Base-by-base conservation (phyloP, 1,284 basidiomycete genomes). In the Golubevia pallescens region DNA sequence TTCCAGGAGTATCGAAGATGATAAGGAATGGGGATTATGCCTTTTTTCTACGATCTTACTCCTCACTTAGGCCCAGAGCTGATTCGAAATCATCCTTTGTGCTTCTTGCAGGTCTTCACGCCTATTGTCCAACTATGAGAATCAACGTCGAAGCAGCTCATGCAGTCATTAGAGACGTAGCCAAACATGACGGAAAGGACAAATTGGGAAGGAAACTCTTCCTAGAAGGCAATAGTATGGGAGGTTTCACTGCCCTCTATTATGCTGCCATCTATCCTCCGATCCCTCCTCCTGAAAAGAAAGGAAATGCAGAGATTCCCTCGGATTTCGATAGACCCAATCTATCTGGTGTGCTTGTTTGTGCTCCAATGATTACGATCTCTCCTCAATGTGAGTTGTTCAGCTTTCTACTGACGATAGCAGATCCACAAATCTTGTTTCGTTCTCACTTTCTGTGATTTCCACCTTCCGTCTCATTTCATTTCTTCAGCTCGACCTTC, bases 21-120 rank as follows among this genome's bases (percentile, higher is more conserved):
- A n/a, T n/a, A n/a, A n/a, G n/a, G n/a, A n/a, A n/a, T n/a, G n/a
- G n/a, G n/a, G n/a, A n/a, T n/a, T n/a, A n/a, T n/a, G n/a, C n/a
- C n/a, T n/a, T n/a, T n/a, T n/a, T n/a, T n/a, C n/a, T n/a, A n/a
- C n/a, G n/a, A n/a, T n/a, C n/a, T n/a, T n/a, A n/a, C n/a, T n/a
- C n/a, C n/a, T n/a, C n/a, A n/a, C n/a, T n/a, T n/a, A n/a, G n/a
- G n/a, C n/a, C n/a, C n/a, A n/a, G n/a, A n/a, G n/a, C n/a, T n/a
- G n/a, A n/a, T n/a, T n/a, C n/a, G n/a, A n/a, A n/a, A n/a, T n/a
- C n/a, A n/a, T n/a, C n/a, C n/a, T n/a, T n/a, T n/a, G n/a, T n/a
- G n/a, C n/a, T n/a, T n/a, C n/a, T n/a, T n/a, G n/a, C 75, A 0
- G 88, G 87, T 1, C 67, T 88, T 24, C 87, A 88, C 74, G 87